A percentile compares a stretch with the other conserved stretches of the same genome.
phyloP scores from a whole-genome alignment of 208 protist species.

The Leishmania aethiopica region DNA sequence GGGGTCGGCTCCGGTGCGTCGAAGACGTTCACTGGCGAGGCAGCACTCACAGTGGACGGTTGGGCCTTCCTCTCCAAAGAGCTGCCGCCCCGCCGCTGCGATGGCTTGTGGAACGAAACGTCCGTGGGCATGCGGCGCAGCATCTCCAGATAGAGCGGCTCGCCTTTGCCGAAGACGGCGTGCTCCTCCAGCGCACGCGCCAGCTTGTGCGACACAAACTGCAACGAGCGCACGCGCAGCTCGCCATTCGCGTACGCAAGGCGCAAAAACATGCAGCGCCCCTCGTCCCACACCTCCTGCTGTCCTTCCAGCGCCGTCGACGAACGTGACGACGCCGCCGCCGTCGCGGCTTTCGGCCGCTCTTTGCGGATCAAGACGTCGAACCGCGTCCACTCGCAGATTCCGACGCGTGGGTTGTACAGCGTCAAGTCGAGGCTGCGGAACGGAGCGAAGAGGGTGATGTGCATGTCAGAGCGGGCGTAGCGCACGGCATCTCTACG shows the following conservation, averaged over 20 bases:
- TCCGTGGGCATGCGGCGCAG: constrained; percentile 23
- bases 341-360: neutral
- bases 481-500: constrained; percentile 4
- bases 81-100: neutral
- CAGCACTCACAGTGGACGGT: neutral
- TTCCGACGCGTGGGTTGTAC: constrained; percentile 42
- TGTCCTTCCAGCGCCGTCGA: constrained; percentile 26
- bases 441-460: constrained; percentile 74
- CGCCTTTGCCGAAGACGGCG: constrained; percentile 60
- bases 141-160: constrained; percentile 63
- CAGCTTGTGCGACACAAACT: constrained; percentile 61
- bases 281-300: constrained; percentile 48
- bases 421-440: constrained; percentile 73
- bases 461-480: constrained; percentile 40
- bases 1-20: constrained; percentile 17
- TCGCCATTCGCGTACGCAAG: constrained; percentile 80
- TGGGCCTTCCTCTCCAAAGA: neutral
- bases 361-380: constrained; percentile 76
- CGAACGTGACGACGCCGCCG: too few species aligned
- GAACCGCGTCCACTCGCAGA: constrained; percentile 79
- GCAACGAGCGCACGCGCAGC: constrained; percentile 74
- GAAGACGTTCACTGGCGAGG: constrained; percentile 24
- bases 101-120: neutral
- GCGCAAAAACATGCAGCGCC: constrained; percentile 57
- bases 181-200: constrained; percentile 60